phyloP scores from a whole-genome alignment of 768 basidiomycete genomes.

The Collybiopsis confluens region DNA sequence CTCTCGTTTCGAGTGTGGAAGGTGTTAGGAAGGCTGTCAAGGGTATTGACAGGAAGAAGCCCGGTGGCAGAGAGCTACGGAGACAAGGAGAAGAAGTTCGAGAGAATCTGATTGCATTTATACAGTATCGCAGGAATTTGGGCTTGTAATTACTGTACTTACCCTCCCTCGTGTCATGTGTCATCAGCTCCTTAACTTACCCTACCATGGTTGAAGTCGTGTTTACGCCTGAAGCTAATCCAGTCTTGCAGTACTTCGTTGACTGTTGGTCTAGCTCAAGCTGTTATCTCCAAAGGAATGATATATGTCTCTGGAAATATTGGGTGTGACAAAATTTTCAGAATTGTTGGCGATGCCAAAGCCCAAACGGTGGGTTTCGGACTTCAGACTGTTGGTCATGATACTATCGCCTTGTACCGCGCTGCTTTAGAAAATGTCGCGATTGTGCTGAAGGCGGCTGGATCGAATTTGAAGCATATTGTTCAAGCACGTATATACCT shows the following conservation, averaged over 20 bases:
- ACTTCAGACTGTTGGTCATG: background rate
- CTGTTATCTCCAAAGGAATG: constrained; percentile 29
- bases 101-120: constrained; percentile 73
- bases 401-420: constrained; percentile 18
- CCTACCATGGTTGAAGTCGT: constrained; percentile 16
- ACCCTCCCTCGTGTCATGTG: no score
- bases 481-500: constrained; percentile 41
- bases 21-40: constrained; percentile 59
- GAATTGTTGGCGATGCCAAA: constrained; percentile 29
- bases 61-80: constrained; percentile 61
- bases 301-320: constrained; percentile 37
- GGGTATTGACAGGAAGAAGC: constrained; percentile 62
- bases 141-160: no score
- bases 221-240: constrained; percentile 26
- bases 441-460: constrained; percentile 35
- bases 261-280: constrained; percentile 26
- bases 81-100: constrained; percentile 70
- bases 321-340: constrained; percentile 28
- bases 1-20: constrained; percentile 56
- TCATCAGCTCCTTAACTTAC: background rate
- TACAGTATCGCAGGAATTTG: constrained; percentile 65
- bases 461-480: constrained; percentile 35
- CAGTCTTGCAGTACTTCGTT: constrained; percentile 14
- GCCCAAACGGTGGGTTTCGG: constrained; percentile 28
- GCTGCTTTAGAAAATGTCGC: constrained; percentile 35